Evolutionary conservation across 2,329 filamentous ascomycete species (phyloP), one percentile per base, ranked within the genome.

Genomic region (Penicillium sp.): DNA sequence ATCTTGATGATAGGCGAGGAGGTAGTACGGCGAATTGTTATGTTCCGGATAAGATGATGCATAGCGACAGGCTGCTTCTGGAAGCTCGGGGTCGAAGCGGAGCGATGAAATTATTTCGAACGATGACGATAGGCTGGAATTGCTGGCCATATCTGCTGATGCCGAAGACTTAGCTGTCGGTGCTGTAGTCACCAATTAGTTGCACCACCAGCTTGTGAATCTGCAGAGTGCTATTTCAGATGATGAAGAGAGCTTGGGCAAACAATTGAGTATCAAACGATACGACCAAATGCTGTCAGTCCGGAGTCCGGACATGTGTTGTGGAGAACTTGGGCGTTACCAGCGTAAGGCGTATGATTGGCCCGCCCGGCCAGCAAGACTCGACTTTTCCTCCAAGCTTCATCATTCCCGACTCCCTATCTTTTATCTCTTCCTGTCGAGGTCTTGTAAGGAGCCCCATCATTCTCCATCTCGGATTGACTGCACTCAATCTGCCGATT

Each of bases 1-100:
- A 65, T 91, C 86, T 38, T 83, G 81, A 67, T 95, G 90, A 58
- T 85, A 84, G 50, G 83, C 77, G 13, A 93, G 79, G 78, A 95
- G 89, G 68, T 95, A 95, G 59, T 89, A 84, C 0, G 84, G 80
- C 8, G 82, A 87, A 6, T 65, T 66, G 29, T 63, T 59, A 46
- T 69, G 68, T 52, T 60, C 50, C 9, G 73, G 69, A 30, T 76
- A 68, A 49, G 53, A 58, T 19, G 64, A 60, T 61, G 60, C 52
- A 37, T 56, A 63, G 46, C 60, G 64, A 18, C 55, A 53, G 31
- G 58, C 43, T 7, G 59, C 57, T 7, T 69, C 55, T 7, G 73
- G 62, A 31, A 92, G 77, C 1, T 65, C 64, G 13, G 79, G 77
- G 57, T 92, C 88, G 65, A 85, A 89, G 46, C 88, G 84, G 49